Percentiles rank a stretch among this genome's conserved stretches.
phyloP scores from a whole-genome alignment of 208 protist genomes.

The Naegleria gruberi region DNA sequence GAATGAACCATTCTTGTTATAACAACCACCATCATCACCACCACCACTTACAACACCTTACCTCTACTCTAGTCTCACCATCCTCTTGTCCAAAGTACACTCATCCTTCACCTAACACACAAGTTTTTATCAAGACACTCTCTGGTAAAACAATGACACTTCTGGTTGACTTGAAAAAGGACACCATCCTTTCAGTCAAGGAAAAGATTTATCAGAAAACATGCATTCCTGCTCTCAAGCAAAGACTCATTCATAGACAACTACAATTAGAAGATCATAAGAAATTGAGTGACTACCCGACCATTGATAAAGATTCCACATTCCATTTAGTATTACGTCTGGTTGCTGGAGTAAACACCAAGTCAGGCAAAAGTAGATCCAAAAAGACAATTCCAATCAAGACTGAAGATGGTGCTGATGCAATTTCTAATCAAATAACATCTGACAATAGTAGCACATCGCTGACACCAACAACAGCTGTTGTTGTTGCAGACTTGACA shows the following conservation, averaged over 20 bases:
- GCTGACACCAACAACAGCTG: too few species aligned
- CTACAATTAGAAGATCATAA: neutral
- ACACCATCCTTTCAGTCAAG: neutral
- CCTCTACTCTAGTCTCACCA: too few species aligned
- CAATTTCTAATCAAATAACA: too few species aligned
- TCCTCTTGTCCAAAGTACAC: neutral
- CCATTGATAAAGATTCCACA: neutral
- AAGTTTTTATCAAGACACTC: neutral
- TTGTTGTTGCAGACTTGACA: too few species aligned
- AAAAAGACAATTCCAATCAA: neutral
- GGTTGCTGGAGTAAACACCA: neutral
- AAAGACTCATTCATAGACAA: slow-evolving; percentile 2
- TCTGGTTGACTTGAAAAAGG: neutral
- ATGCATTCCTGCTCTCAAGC: neutral
- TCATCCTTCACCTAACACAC: neutral
- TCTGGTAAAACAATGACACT: slow-evolving; percentile 4
- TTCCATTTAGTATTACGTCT: neutral
- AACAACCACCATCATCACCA: too few species aligned
- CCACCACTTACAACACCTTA: too few species aligned
- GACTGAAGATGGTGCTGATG: neutral
- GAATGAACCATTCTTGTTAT: too few species aligned
- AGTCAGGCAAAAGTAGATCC: neutral
- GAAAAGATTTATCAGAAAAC: neutral
- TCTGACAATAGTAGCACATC: too few species aligned
- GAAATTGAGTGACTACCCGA: neutral